Evolutionary conservation across 83 land plant genomes (phyloP).

Genomic region (Picea abies): DNA sequence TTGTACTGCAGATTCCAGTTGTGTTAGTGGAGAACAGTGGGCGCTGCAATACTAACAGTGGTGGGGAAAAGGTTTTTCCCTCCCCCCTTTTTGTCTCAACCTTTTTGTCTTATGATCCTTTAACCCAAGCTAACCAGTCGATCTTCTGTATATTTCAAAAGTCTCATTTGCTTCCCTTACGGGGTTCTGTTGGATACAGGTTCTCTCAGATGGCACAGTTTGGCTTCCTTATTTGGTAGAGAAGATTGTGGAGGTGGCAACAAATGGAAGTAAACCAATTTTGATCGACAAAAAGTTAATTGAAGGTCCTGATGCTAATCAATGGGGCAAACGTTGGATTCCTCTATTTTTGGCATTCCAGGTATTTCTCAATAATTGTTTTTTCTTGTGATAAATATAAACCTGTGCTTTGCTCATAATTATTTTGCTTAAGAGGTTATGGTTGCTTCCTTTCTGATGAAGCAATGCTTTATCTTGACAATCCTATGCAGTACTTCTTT

Average conservation of each 20-base stretch:
- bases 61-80: no score
- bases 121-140: background rate
- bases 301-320: no score
- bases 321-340: no score
- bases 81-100: background rate
- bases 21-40: constrained; percentile 97
- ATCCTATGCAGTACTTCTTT: no score
- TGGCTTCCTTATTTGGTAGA: constrained; percentile 87
- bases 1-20: constrained; percentile 55
- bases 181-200: constrained; percentile 29
- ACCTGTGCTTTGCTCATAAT: no score
- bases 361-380: no score
- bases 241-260: constrained; percentile 66
- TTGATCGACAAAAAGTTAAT: constrained; percentile 81
- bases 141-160: background rate
- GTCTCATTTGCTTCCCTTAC: background rate
- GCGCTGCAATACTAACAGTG: constrained; percentile 85
- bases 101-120: background rate
- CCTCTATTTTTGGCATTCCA: no score
- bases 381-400: no score
- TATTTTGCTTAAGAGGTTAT: no score
- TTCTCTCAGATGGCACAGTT: constrained; percentile 86
- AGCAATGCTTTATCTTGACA: no score
- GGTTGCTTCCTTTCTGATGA: no score
- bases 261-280: constrained; percentile 62